A percentile compares a stretch with the other conserved stretches of the same genome.
These are phyloP conservation scores for Aspergillus transmontanensis DNA, from an alignment of 2,329 filamentous ascomycete genomes.

Conservation along the genomic window DNA sequence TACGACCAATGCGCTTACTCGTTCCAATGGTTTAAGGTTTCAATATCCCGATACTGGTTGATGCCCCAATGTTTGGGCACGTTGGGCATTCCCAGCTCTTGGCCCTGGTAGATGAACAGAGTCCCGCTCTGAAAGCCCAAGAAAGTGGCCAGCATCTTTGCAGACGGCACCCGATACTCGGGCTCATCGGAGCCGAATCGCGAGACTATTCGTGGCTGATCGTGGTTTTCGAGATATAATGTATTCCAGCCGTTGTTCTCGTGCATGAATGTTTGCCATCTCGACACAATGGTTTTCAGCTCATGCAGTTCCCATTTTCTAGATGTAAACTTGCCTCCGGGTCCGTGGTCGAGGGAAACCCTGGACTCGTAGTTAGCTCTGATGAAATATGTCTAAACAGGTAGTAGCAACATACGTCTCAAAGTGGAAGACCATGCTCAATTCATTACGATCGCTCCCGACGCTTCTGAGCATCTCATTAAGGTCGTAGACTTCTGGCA, in stretches of 20 bases:
- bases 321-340: not conserved
- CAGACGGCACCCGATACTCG: slow-evolving; percentile 42
- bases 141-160: slow-evolving; percentile 62
- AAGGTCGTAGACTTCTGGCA: slow-evolving; percentile 53
- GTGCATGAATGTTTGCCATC: slow-evolving; percentile 62
- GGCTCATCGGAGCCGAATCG: slow-evolving; percentile 55
- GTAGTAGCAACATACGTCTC: slow-evolving; percentile 42
- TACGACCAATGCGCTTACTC: slow-evolving; percentile 25
- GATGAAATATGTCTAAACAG: too few relatives aligned
- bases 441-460: slow-evolving; percentile 56
- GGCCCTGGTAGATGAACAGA: slow-evolving; percentile 67
- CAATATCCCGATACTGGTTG: slow-evolving; percentile 57
- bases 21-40: slow-evolving; percentile 59
- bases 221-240: slow-evolving; percentile 66
- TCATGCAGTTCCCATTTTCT: slow-evolving; percentile 49
- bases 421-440: slow-evolving; percentile 74
- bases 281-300: slow-evolving; percentile 55
- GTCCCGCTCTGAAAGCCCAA: slow-evolving; percentile 61
- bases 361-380: not conserved
- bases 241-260: slow-evolving; percentile 65
- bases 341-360: slow-evolving; percentile 1
- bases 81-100: slow-evolving; percentile 69
- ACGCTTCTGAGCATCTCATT: slow-evolving; percentile 57
- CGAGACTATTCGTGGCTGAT: slow-evolving; percentile 61
- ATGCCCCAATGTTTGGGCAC: slow-evolving; percentile 45